These are phyloP conservation scores for Myxozyma geophila DNA, from an alignment of 805 yeast species.

Conservation along the genomic window DNA sequence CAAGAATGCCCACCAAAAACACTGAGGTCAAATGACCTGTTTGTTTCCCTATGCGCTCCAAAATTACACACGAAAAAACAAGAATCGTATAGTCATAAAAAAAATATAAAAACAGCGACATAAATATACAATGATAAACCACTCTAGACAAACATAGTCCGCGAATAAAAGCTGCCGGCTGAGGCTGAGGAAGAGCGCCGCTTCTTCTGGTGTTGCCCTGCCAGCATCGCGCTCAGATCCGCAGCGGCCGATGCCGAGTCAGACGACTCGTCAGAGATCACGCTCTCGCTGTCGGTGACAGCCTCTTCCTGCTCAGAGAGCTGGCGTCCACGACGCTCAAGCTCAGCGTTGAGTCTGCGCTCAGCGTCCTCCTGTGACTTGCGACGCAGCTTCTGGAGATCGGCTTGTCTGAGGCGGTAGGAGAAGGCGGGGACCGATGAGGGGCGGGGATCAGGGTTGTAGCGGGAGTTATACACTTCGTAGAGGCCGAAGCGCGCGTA, in stretches of 20 bases:
- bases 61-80: background rate
- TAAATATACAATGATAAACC: background rate
- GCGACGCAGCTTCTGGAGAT: slow-evolving; percentile 12
- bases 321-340: slow-evolving; percentile 7
- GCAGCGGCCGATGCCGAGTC: slow-evolving; percentile 3
- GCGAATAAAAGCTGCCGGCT: slow-evolving; percentile 18
- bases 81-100: background rate
- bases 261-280: slow-evolving; percentile 3
- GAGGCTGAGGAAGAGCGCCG: slow-evolving; percentile 22
- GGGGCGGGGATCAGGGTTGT: slow-evolving; percentile 21
- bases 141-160: slow-evolving; percentile 14
- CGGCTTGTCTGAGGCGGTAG: slow-evolving; percentile 21
- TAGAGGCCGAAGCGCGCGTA: slow-evolving; percentile 23
- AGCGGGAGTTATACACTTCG: slow-evolving; percentile 27
- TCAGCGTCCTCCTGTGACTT: slow-evolving; percentile 19
- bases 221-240: slow-evolving; percentile 1
- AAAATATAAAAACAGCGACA: background rate
- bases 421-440: slow-evolving; percentile 27
- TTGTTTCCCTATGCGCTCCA: too few species aligned
- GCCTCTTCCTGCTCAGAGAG: slow-evolving; percentile 6
- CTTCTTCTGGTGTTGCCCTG: slow-evolving; percentile 13
- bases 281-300: slow-evolving; percentile 3
- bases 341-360: slow-evolving; percentile 7
- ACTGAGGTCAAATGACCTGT: background rate
- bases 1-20: background rate